Evolutionary conservation across 1,284 basidiomycete species (phyloP), one percentile per base, ranked within the genome.

Genomic region (Sanghuangporus weigelae): DNA sequence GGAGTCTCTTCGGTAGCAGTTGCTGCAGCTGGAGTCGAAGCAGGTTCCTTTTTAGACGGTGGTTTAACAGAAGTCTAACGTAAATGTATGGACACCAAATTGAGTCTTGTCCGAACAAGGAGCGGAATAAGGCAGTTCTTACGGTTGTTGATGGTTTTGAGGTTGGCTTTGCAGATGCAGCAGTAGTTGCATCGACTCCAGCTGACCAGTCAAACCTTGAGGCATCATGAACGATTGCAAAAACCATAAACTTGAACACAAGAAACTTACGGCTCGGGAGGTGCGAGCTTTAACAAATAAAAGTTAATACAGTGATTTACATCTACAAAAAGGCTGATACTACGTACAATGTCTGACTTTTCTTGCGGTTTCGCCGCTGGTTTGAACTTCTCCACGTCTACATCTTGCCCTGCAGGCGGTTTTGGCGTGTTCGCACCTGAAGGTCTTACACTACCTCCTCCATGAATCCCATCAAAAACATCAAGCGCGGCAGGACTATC

Each of bases 401-500:
- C 26, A 31, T n/a, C 39, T 46, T 21, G 44, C 14, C 21, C 35
- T 0, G 62, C 42, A 4, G 39, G 49, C 2, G 62, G 55, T 12
- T 7, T 8, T 16, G 62, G 55, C 14, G 62, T 63, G 53, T 38
- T 60, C 26, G 42, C 39, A 21, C 44, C 53, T 60, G 63, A 39
- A 39, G 35, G 56, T 26, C 57, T 26, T 40, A 54, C 35, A 21
- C 62, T 23, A n/a, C 62, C 59, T 7, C 61, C 61, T 19, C 65
- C 67, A 63, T 76, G 66, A 35, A 71, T 72, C 44, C 76, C 71
- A 26, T 79, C 73, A 73, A 83, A 87, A 14, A 77, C 77, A 38
- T 77, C 76, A 50, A 83, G 70, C 1, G 86, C 86, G 1, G 74
- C 70, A n/a, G 78, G 75, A 60, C 76, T 81, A 31, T 79, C 82